phyloP scores from a whole-genome alignment of 2,329 filamentous ascomycete species.

The Trichophyton equinum region DNA sequence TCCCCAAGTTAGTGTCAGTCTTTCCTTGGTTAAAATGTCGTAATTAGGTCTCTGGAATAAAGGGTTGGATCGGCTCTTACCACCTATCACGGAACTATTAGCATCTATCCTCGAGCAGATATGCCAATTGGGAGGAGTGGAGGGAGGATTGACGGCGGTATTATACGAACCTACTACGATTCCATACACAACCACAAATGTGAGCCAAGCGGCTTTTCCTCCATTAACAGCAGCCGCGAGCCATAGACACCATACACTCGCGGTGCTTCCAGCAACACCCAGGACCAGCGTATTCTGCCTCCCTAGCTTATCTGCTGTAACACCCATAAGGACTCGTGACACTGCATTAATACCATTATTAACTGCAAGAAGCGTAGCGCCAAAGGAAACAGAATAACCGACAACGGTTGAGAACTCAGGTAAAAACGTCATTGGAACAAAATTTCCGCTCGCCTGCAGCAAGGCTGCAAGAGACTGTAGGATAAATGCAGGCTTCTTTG shows the following conservation, averaged over 20 bases:
- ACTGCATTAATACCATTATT: constrained; percentile 31
- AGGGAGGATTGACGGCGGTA: background rate
- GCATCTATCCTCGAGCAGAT: background rate
- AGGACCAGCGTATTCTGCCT: constrained; percentile 29
- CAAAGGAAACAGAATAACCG: constrained; percentile 25
- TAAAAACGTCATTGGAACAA: constrained; percentile 30
- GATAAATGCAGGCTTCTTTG: constrained; percentile 24
- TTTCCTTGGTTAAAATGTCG: background rate
- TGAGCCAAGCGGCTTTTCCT: constrained; percentile 7
- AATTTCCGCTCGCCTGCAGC: constrained; percentile 29
- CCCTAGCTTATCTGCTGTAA: constrained; percentile 28
- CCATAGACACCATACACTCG: constrained; percentile 21
- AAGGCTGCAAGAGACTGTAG: constrained; percentile 26
- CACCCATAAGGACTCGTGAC: constrained; percentile 29
- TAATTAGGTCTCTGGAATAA: background rate
- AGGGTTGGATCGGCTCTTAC: background rate
- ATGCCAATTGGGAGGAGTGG: too few species aligned
- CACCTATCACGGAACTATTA: background rate
- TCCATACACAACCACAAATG: constrained; percentile 11
- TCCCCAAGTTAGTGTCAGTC: background rate
- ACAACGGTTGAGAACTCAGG: constrained; percentile 28
- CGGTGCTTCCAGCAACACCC: constrained; percentile 20
- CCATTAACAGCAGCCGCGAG: constrained; percentile 7
- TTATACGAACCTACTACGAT: constrained; percentile 9
- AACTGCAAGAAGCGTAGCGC: constrained; percentile 29